Percentiles rank a stretch among this genome's conserved stretches.
Evolutionary conservation across 2,329 filamentous ascomycete species (phyloP).

Genomic region (Calonectria naviculata): DNA sequence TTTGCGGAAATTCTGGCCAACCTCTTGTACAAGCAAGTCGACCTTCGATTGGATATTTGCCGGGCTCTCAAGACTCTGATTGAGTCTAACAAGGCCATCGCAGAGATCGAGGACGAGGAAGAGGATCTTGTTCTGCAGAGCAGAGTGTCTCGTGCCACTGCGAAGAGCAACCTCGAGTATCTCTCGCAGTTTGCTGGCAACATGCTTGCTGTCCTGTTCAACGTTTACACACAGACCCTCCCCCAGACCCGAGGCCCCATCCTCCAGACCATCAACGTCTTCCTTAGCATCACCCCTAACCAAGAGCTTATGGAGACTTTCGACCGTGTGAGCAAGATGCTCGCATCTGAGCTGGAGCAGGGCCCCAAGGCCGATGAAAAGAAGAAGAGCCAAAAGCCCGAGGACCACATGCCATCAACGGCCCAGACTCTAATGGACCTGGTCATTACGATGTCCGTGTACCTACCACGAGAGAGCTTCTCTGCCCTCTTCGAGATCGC

Average conservation of each 20-base stretch:
- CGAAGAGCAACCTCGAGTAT: constrained; percentile 84
- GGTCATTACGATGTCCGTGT: constrained; percentile 94
- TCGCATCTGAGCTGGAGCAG: constrained; percentile 75
- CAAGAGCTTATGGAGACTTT: constrained; percentile 89
- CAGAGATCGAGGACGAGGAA: constrained; percentile 73
- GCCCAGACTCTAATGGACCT: constrained; percentile 97
- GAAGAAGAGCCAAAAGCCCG: constrained; percentile 69
- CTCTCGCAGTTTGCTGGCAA: constrained; percentile 85
- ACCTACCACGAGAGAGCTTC: constrained; percentile 90
- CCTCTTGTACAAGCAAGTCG: constrained; percentile 90
- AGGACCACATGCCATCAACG: constrained; percentile 87
- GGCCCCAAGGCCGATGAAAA: constrained; percentile 67
- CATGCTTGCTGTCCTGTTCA: constrained; percentile 96
- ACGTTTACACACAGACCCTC: constrained; percentile 96
- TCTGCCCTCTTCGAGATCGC: constrained; percentile 88
- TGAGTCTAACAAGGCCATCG: constrained; percentile 89
- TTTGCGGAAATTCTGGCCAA: constrained; percentile 95
- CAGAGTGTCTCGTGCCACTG: constrained; percentile 79
- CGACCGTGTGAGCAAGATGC: constrained; percentile 84
- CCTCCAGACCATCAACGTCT: constrained; percentile 93
- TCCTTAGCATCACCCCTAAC: constrained; percentile 85
- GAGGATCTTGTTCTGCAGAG: constrained; percentile 83
- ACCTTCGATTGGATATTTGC: constrained; percentile 89
- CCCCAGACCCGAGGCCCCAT: constrained; percentile 93
- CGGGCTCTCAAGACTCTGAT: constrained; percentile 86